Base-by-base conservation (phyloP, 73 alveolate species). In the Paramecium octaurelia region DNA sequence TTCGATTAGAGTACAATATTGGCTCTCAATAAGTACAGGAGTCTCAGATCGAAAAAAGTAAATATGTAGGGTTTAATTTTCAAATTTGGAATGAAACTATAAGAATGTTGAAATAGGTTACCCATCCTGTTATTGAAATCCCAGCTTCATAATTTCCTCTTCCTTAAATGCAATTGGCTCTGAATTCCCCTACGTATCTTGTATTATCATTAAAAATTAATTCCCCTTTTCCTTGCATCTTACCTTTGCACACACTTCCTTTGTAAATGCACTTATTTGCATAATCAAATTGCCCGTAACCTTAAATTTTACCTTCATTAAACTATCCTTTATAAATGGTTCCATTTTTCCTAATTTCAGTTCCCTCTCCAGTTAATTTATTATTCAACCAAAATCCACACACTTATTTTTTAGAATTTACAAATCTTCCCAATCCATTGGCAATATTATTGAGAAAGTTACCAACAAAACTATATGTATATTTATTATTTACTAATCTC, bases 191-290 rank as follows among this genome's bases (percentile, higher is more conserved):
- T 23, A 20, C n/a, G 38, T 85, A 85, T 54, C 35, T 46, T 11
- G 57, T n/a, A 10, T 58, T 50, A 31, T 85, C 84, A 23, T 23
- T 85, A 48, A 54, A 85, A 23, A 48, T 50, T 16, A 85, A 24
- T 29, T 42, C 69, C 14, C 92, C 92, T 18, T 85, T 27, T 85
- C 92, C 92, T 1, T 54, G 84, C 92, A 85, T 85, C 23, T 50
- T 43, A 24, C 92, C 92, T 50, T 85, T 85, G 6, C 3, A 7
- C 18, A 48, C 77, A 16, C 21, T 14, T 10, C 92, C 92, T 23
- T 16, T 20, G 34, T 85, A 85, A 2, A 20, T 18, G 31, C 76
- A 38, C 18, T 40, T 31, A 85, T 85, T 85, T 18, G 92, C 34
- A 68, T 38, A 85, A 8, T 85, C 29, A 31, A 85, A 85, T 6